Percentiles rank a stretch among this genome's conserved stretches.
Conservation (phyloP, 306 rosid genomes). For the Astragalus membranaceus region DNA sequence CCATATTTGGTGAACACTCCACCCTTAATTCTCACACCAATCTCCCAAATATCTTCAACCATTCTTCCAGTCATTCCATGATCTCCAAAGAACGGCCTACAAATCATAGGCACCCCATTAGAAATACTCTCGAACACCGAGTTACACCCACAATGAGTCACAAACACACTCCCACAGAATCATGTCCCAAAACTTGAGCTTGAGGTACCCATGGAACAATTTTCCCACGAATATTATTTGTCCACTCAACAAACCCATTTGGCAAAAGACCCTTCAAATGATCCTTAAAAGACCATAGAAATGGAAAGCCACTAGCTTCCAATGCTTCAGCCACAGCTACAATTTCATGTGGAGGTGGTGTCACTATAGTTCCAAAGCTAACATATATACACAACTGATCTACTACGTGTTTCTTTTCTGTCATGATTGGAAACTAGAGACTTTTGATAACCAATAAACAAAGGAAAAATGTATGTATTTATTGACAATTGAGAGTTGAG, state of each 20-base stretch:
- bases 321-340: slow-evolving; percentile 40
- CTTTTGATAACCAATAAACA: too few species aligned
- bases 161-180: slow-evolving; percentile 28
- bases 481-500: too few species aligned
- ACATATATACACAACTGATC: slow-evolving; percentile 30
- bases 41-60: slow-evolving; percentile 39
- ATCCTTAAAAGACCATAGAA: slow-evolving; percentile 32
- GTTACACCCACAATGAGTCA: slow-evolving; percentile 49
- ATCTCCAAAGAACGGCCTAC: slow-evolving; percentile 46
- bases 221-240: slow-evolving; percentile 20
- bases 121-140: slow-evolving; percentile 40
- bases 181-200: slow-evolving; percentile 34
- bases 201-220: slow-evolving; percentile 53
- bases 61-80: slow-evolving; percentile 26
- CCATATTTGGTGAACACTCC: slow-evolving; percentile 38
- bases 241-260: slow-evolving; percentile 35
- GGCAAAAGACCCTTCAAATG: slow-evolving; percentile 15
- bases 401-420: too few species aligned
- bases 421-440: too few species aligned
- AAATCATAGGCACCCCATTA: slow-evolving; percentile 45
- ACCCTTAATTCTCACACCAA: slow-evolving; percentile 34
- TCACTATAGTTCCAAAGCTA: slow-evolving; percentile 24
- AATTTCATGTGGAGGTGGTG: slow-evolving; percentile 26
- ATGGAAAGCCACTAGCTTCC: slow-evolving; percentile 28
- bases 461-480: too few species aligned